Evolutionary conservation across 176 grass and related monocot genomes (phyloP).

Genomic region (Saccharum spontaneum): DNA sequence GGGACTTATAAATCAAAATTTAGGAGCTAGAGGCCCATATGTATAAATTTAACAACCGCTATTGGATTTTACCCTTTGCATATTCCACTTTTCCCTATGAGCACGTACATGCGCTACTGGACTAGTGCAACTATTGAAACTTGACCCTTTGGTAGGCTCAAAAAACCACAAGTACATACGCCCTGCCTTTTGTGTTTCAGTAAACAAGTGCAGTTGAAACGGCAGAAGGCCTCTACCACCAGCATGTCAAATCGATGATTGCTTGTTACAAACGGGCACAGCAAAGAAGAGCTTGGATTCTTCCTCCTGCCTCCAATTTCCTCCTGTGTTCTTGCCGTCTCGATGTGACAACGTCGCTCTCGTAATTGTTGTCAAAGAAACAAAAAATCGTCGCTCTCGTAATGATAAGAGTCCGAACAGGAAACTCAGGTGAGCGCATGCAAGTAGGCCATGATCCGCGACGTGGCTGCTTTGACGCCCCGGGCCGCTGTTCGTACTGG

Average conservation of each 20-base stretch:
- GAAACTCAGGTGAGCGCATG: neutral
- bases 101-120: no score
- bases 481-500: no score
- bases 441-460: neutral
- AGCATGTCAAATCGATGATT: constrained; percentile 1
- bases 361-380: neutral
- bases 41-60: no score
- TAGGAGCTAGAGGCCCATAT: no score
- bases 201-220: neutral
- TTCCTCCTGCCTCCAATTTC: neutral
- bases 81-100: neutral
- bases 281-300: neutral
- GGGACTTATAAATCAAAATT: no score
- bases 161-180: neutral
- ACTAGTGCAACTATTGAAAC: neutral
- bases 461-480: constrained; percentile 30
- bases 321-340: neutral
- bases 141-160: no score
- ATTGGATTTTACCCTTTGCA: neutral
- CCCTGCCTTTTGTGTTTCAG: neutral
- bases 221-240: neutral
- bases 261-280: neutral
- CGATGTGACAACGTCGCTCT: neutral
- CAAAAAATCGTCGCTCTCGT: neutral
- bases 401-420: constrained; percentile 21